Conservation (phyloP, 495 filamentous ascomycete species). For the Copromyces sp. region DNA sequence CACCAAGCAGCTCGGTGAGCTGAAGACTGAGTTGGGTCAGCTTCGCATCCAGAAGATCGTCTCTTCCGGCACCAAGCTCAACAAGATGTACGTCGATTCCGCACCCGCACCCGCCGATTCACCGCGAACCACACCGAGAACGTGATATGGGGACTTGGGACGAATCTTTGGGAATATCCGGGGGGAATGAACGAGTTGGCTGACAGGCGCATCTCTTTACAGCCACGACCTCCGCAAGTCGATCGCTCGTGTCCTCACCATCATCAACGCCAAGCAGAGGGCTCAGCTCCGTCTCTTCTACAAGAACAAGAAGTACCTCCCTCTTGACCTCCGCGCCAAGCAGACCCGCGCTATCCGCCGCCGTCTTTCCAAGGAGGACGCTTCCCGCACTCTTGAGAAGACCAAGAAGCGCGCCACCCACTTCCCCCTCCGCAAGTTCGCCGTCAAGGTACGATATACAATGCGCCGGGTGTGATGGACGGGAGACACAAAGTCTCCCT, state of each 20-base stretch:
- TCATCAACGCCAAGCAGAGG: slow-evolving; percentile 99
- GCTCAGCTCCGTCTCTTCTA: slow-evolving; percentile 97
- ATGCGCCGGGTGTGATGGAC: not conserved
- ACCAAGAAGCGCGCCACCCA: slow-evolving; percentile 87
- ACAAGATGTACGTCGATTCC: slow-evolving; percentile 72
- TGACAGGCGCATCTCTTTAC: slow-evolving; percentile 15
- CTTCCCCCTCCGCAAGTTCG: slow-evolving; percentile 97
- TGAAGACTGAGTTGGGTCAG: slow-evolving; percentile 88
- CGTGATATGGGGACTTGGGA: not conserved
- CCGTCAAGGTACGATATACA: slow-evolving; percentile 69
- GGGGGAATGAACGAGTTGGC: slow-evolving; percentile 2
- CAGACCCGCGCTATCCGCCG: slow-evolving; percentile 92
- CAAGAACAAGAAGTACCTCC: slow-evolving; percentile 98
- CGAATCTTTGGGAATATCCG: not conserved
- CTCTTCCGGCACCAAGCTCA: slow-evolving; percentile 85
- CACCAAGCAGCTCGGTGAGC: slow-evolving; percentile 76
- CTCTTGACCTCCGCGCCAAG: slow-evolving; percentile 94
- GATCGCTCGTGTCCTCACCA: slow-evolving; percentile 92
- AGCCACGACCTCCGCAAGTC: slow-evolving; percentile 99
- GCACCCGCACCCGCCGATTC: not conserved
- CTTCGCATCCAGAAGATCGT: slow-evolving; percentile 96
- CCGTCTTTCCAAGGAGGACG: slow-evolving; percentile 83
- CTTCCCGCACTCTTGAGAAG: slow-evolving; percentile 68
- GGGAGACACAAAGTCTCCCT: not conserved
- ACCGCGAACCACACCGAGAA: not conserved